Conservation (phyloP, 176 grass and related monocot genomes). For the Carex cristatella region DNA sequence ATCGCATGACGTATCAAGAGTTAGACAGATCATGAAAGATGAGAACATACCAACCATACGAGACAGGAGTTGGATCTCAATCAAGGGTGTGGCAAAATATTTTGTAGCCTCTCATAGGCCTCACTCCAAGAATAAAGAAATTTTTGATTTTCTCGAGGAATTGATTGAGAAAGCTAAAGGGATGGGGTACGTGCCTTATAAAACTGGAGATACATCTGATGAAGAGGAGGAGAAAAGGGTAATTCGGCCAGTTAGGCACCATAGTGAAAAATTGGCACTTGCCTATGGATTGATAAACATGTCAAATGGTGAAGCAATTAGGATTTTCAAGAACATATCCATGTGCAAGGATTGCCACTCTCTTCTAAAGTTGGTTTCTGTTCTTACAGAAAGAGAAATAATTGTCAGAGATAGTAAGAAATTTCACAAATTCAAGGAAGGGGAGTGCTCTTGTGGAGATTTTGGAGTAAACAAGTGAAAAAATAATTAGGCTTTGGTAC, state of each 20-base stretch:
- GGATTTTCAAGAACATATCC: constrained; percentile 69
- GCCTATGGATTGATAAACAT: constrained; percentile 59
- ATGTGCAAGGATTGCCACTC: constrained; percentile 92
- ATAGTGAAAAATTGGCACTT: constrained; percentile 82
- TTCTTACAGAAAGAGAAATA: constrained; percentile 66
- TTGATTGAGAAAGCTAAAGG: constrained; percentile 50
- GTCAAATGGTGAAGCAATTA: constrained; percentile 30
- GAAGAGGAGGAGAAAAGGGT: constrained; percentile 40
- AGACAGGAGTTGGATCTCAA: constrained; percentile 81
- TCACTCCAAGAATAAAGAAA: constrained; percentile 31
- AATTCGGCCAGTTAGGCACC: constrained; percentile 40
- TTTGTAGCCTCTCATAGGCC: constrained; percentile 55
- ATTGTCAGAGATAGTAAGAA: constrained; percentile 70
- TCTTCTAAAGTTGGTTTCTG: constrained; percentile 59
- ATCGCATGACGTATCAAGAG: constrained; percentile 57
- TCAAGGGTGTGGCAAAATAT: constrained; percentile 62
- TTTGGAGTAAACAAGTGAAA: constrained; percentile 52
- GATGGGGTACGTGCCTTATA: constrained; percentile 73
- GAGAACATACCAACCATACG: constrained; percentile 55
- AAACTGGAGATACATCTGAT: constrained; percentile 44
- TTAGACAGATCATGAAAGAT: constrained; percentile 62
- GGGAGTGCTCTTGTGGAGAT: constrained; percentile 77
- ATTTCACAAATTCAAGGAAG: constrained; percentile 77
- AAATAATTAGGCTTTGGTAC: neutral
- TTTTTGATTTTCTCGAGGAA: constrained; percentile 50